A percentile compares a stretch with the other conserved stretches of the same genome.
These are phyloP conservation scores for Endoconidiophora polonica DNA, from an alignment of 2,329 filamentous ascomycete genomes.

Conservation along the genomic window DNA sequence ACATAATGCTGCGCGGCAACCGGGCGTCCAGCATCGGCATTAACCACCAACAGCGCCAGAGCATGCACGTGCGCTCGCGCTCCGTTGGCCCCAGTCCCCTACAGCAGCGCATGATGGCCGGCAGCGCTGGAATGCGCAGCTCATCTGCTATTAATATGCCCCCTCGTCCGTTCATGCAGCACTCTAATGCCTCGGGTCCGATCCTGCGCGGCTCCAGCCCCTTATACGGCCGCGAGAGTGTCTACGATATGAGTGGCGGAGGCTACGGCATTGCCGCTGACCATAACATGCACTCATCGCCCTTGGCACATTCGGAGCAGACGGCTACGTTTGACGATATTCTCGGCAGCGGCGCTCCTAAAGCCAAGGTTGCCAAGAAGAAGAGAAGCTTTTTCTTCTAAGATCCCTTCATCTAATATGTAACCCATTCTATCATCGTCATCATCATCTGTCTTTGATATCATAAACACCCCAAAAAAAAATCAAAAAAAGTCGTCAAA, in stretches of 20 bases:
- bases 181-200: conserved; percentile 6
- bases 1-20: conserved; percentile 7
- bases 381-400: conserved; percentile 26
- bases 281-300: conserved; percentile 14
- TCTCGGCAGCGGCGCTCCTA: conserved; percentile 19
- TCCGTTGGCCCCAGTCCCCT: conserved; percentile 9
- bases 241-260: conserved; percentile 18
- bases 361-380: conserved; percentile 22
- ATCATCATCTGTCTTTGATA: too few species aligned
- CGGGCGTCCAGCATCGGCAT: conserved; percentile 5
- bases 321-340: conserved; percentile 33
- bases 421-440: too few species aligned
- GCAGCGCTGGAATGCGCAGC: conserved; percentile 12
- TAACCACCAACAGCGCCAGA: conserved; percentile 1
- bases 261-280: conserved; percentile 4
- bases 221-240: conserved; percentile 16
- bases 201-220: conserved; percentile 16
- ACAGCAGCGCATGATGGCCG: conserved; percentile 6
- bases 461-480: too few species aligned
- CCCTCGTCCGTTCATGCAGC: conserved; percentile 3
- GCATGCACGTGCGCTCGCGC: conserved; percentile 8
- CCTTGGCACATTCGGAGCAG: conserved; percentile 18
- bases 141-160: not conserved
- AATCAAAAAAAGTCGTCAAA: not conserved
- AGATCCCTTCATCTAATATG: too few species aligned